These are phyloP conservation scores for Albugo candida DNA, from an alignment of 352 stramenopile genomes.

Conservation along the genomic window DNA sequence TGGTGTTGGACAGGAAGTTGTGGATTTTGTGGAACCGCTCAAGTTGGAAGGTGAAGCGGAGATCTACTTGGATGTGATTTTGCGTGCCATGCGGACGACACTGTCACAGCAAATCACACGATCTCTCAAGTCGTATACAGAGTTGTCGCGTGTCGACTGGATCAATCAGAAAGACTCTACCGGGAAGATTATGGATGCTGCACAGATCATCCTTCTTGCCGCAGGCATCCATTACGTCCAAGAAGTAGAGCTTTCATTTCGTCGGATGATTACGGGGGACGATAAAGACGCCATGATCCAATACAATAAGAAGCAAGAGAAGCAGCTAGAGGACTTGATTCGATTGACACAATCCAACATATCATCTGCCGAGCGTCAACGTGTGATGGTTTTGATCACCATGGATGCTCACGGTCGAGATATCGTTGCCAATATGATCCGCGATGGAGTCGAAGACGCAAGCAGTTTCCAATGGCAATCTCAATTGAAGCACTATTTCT, in stretches of 20 bases:
- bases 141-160: slow-evolving; percentile 87
- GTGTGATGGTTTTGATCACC: slow-evolving; percentile 91
- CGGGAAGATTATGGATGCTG: slow-evolving; percentile 81
- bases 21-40: slow-evolving; percentile 84
- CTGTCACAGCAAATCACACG: slow-evolving; percentile 89
- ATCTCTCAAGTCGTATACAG: slow-evolving; percentile 79
- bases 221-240: slow-evolving; percentile 86
- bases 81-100: slow-evolving; percentile 86
- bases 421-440: slow-evolving; percentile 91
- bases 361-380: slow-evolving; percentile 80
- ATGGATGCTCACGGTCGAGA: slow-evolving; percentile 90
- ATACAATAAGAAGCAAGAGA: slow-evolving; percentile 86
- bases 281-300: slow-evolving; percentile 74
- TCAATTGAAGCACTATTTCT: slow-evolving; percentile 91
- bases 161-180: slow-evolving; percentile 86
- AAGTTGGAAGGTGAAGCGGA: slow-evolving; percentile 91
- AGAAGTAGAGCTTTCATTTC: slow-evolving; percentile 80
- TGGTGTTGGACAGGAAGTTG: slow-evolving; percentile 85
- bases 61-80: slow-evolving; percentile 92
- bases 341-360: slow-evolving; percentile 82
- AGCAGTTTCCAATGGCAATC: slow-evolving; percentile 88
- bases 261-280: slow-evolving; percentile 30
- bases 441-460: slow-evolving; percentile 62
- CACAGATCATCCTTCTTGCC: slow-evolving; percentile 88
- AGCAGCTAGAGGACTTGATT: slow-evolving; percentile 89